phyloP scores from a whole-genome alignment of 495 filamentous ascomycete species.

The Hypomontagnella monticulosa region DNA sequence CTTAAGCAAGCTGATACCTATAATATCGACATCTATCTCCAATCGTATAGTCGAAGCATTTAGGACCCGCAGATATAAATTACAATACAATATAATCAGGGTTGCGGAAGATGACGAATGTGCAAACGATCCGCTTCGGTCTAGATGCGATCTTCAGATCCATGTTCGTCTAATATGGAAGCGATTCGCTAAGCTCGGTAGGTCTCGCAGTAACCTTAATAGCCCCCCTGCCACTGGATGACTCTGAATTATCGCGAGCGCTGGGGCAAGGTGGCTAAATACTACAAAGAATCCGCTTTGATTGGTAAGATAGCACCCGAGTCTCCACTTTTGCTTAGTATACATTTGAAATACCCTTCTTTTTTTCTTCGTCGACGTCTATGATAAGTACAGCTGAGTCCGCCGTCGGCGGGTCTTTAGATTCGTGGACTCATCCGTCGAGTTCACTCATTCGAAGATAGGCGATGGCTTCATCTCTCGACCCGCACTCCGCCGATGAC shows the following conservation, averaged over 20 bases:
- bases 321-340: slow-evolving; percentile 39
- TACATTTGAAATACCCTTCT: slow-evolving; percentile 34
- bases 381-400: slow-evolving; percentile 29
- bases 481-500: slow-evolving; percentile 3
- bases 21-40: too few relatives aligned
- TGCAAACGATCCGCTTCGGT: background rate
- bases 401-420: slow-evolving; percentile 10
- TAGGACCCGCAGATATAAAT: too few relatives aligned
- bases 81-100: too few relatives aligned
- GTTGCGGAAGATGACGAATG: too few relatives aligned
- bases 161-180: slow-evolving; percentile 24
- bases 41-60: too few relatives aligned
- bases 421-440: slow-evolving; percentile 1
- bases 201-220: too few relatives aligned
- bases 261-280: slow-evolving; percentile 27
- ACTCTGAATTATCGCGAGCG: background rate
- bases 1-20: too few relatives aligned
- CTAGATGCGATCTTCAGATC: slow-evolving; percentile 13
- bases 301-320: slow-evolving; percentile 33
- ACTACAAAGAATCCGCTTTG: slow-evolving; percentile 10
- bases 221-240: background rate
- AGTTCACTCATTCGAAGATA: background rate
- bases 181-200: slow-evolving; percentile 4
- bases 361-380: slow-evolving; percentile 6
- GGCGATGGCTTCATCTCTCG: slow-evolving; percentile 24